Percentiles rank a stretch among this genome's conserved stretches.
These are phyloP conservation scores for Arbutus unedo DNA, from an alignment of 148 eudicot genomes.

Conservation along the genomic window DNA sequence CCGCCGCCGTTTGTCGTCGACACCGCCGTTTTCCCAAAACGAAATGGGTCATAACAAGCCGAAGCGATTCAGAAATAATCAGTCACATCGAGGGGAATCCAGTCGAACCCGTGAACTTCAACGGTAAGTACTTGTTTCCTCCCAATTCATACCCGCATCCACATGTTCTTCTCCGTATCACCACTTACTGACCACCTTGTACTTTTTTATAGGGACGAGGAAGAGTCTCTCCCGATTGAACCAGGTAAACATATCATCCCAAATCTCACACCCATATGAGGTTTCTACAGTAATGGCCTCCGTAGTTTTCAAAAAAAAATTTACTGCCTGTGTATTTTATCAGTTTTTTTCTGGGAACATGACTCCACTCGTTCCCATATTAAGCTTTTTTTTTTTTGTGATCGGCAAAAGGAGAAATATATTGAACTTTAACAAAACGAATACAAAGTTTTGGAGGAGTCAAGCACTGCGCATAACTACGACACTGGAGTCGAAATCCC, in stretches of 20 bases:
- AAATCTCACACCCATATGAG: background rate
- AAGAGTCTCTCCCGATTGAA: slow-evolving; percentile 61
- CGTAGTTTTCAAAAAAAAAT: background rate
- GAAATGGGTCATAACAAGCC: slow-evolving; percentile 70
- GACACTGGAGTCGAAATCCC: no score
- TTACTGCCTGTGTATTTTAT: background rate
- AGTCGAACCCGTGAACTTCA: slow-evolving; percentile 39
- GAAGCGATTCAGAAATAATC: slow-evolving; percentile 45
- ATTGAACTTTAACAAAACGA: no score
- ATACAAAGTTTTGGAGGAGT: no score
- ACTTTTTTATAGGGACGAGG: slow-evolving; percentile 37
- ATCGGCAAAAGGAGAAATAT: no score
- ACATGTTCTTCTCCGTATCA: background rate
- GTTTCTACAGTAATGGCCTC: background rate
- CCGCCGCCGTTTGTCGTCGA: background rate
- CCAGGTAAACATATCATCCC: slow-evolving; percentile 27
- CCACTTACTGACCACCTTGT: background rate
- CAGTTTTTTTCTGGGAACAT: no score
- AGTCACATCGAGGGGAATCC: slow-evolving; percentile 45
- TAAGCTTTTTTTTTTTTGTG: no score
- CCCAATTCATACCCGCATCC: background rate
- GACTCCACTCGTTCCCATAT: no score
- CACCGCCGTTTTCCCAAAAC: background rate
- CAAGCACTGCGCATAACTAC: no score
- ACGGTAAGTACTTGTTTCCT: slow-evolving; percentile 3